A percentile compares a stretch with the other conserved stretches of the same genome.
Conservation (phyloP, 257 asterid species). For the Pogostemon cablin region DNA sequence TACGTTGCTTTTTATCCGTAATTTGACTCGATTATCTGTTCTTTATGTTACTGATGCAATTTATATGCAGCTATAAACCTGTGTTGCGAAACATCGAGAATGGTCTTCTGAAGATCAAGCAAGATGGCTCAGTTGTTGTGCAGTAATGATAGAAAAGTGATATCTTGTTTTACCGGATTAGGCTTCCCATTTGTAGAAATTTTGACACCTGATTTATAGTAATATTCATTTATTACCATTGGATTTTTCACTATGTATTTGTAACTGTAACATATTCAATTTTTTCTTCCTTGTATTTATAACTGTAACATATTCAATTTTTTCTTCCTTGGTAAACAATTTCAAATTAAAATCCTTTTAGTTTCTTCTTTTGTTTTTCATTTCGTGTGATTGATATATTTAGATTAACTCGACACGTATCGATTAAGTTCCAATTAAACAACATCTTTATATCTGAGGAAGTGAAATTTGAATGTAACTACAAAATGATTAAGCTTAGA, state of each 20-base stretch:
- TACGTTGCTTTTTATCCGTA: neutral
- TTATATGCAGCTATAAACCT: conserved; percentile 70
- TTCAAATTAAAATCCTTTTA: too few species aligned
- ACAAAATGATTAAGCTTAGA: too few species aligned
- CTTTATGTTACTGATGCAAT: neutral
- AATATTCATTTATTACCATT: neutral
- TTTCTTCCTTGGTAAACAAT: too few species aligned
- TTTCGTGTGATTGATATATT: too few species aligned
- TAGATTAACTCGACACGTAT: too few species aligned
- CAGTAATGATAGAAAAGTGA: conserved; percentile 30
- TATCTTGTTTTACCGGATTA: neutral
- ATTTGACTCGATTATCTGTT: neutral
- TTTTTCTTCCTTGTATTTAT: too few species aligned
- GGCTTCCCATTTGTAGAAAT: neutral
- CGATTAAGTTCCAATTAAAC: too few species aligned
- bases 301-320: too few species aligned
- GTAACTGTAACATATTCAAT: too few species aligned
- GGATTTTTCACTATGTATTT: neutral
- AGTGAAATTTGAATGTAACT: too few species aligned
- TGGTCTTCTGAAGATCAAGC: conserved; percentile 79
- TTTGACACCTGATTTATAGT: neutral
- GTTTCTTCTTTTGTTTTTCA: too few species aligned
- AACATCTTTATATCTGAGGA: too few species aligned
- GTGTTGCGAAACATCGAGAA: conserved; percentile 75
- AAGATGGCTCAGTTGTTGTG: conserved; percentile 58